Percentiles rank a stretch among this genome's conserved stretches.
These are phyloP conservation scores for Rhynchospora tenuis DNA, from an alignment of 176 grass and related monocot species.

Conservation along the genomic window DNA sequence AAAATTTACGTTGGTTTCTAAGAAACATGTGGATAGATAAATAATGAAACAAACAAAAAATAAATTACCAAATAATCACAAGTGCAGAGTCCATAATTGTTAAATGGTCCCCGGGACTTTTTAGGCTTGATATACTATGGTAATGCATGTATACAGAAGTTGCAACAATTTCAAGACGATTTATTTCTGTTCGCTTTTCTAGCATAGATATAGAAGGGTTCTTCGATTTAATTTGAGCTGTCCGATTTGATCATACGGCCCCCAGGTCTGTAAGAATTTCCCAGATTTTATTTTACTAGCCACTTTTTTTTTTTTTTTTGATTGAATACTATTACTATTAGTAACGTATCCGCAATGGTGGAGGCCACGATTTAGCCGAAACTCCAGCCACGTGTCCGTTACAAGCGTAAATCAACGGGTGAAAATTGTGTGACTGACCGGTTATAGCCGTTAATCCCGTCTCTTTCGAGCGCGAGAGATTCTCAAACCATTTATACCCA, in stretches of 20 bases:
- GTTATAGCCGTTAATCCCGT: neutral
- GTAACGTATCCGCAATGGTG: neutral
- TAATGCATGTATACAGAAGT: too few relatives aligned
- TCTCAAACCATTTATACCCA: neutral
- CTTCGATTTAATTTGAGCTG: neutral
- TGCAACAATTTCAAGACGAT: neutral
- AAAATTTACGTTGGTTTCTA: neutral
- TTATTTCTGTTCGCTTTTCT: neutral
- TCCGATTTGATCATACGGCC: neutral
- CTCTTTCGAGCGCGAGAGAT: neutral
- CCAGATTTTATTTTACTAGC: too few relatives aligned
- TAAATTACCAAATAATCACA: neutral
- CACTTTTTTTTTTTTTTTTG: neutral
- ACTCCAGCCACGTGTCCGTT: neutral
- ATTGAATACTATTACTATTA: too few relatives aligned
- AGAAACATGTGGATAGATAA: neutral
- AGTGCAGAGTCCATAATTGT: neutral
- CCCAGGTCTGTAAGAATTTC: neutral
- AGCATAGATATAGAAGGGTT: neutral
- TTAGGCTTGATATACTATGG: too few relatives aligned
- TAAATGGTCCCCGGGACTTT: too few relatives aligned
- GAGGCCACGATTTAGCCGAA: conserved; percentile 1
- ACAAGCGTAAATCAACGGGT: neutral
- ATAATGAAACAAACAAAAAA: neutral
- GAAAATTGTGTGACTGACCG: neutral